These are phyloP conservation scores for Solanum rostratum DNA, from an alignment of 257 asterid species.

Conservation along the genomic window DNA sequence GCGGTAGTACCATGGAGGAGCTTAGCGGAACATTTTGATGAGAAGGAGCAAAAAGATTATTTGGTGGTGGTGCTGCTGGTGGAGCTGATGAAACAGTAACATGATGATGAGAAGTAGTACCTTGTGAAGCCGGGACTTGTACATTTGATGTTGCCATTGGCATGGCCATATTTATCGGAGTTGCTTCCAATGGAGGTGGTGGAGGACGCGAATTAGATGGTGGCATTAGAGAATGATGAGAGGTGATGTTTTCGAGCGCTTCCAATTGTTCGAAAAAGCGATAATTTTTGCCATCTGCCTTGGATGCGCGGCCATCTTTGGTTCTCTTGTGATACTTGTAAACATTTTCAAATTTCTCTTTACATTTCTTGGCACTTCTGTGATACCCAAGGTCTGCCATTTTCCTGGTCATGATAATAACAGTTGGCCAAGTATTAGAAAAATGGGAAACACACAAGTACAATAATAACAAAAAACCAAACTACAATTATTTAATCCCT, in stretches of 20 bases:
- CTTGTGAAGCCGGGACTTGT: conserved; percentile 9
- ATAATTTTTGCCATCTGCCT: conserved; percentile 74
- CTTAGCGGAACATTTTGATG: not conserved
- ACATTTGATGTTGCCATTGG: conserved; percentile 2
- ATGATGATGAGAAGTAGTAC: conserved; percentile 5
- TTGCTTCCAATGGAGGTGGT: conserved; percentile 18
- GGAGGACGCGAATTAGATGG: conserved; percentile 19
- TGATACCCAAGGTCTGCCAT: conserved; percentile 89
- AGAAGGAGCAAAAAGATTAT: not conserved
- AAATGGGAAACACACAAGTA: not conserved
- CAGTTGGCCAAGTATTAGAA: not conserved
- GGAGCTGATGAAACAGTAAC: conserved; percentile 45
- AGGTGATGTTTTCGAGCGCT: conserved; percentile 46
- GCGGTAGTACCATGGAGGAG: not conserved
- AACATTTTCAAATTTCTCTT: conserved; percentile 88
- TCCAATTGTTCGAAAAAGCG: conserved; percentile 82
- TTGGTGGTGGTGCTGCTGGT: conserved; percentile 31
- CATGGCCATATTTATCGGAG: conserved; percentile 6
- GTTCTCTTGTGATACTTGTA: conserved; percentile 89
- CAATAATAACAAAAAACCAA: not conserved
- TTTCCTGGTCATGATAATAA: conserved; percentile 43
- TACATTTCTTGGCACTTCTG: conserved; percentile 78
- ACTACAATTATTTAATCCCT: not conserved
- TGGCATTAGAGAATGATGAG: conserved; percentile 2
- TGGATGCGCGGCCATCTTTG: conserved; percentile 74